These are phyloP conservation scores for Beverwykella pulmonaria DNA, from an alignment of 495 filamentous ascomycete genomes.

Conservation along the genomic window DNA sequence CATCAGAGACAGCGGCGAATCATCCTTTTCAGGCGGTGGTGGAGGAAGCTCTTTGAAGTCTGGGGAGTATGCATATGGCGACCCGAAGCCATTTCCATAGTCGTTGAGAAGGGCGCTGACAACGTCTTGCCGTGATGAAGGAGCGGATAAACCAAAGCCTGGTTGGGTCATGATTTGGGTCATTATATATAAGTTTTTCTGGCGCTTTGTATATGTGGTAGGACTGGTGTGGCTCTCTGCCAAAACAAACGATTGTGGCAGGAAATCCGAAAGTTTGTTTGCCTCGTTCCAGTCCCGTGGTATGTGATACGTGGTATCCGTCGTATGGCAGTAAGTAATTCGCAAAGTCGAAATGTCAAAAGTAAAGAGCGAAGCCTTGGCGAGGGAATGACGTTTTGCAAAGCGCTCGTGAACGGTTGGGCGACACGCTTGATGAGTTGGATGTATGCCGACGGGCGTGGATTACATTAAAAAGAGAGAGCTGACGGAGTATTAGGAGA, in stretches of 20 bases:
- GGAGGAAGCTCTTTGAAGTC: conserved; percentile 36
- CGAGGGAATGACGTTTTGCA: conserved; percentile 5
- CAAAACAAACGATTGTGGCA: background rate
- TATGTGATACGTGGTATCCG: background rate
- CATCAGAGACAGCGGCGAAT: conserved; percentile 1
- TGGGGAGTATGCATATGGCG: conserved; percentile 30
- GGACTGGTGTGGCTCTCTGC: background rate
- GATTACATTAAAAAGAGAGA: background rate
- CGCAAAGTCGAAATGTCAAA: background rate
- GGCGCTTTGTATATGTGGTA: background rate
- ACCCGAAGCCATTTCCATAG: conserved; percentile 32
- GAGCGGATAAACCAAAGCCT: conserved; percentile 17
- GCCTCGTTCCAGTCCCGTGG: background rate
- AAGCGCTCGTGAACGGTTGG: background rate
- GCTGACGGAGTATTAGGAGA: background rate
- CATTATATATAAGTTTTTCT: conserved; percentile 18
- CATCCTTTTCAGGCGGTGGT: conserved; percentile 27
- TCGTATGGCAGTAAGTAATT: background rate
- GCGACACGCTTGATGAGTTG: background rate
- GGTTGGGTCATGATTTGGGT: conserved; percentile 26
- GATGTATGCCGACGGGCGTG: background rate
- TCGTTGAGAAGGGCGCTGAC: conserved; percentile 37
- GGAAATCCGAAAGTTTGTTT: background rate
- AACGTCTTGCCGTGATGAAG: conserved; percentile 34
- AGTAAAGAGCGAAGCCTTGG: background rate